Evolutionary conservation across 1,284 basidiomycete genomes (phyloP), one percentile per base, ranked within the genome.

Genomic region (Sporisorium iseilematis-ciliati): DNA sequence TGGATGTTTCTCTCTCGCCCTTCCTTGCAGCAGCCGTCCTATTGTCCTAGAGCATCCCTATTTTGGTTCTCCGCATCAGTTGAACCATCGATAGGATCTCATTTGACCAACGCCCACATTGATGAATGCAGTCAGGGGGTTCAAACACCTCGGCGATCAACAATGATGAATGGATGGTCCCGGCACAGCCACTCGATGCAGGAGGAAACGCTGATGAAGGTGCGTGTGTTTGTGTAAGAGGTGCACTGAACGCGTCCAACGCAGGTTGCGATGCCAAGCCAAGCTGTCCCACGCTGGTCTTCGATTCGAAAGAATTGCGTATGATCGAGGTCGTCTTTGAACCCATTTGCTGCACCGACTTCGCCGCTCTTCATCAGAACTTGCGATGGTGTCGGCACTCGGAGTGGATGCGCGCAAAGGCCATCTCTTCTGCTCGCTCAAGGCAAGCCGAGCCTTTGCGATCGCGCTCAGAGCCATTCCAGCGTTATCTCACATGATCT

Each of bases 401-500:
- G 42, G 21, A 12, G 10, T 23, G 11, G 21, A 23, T 4, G 23
- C 20, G 8, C 42, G 42, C 21, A 45, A 45, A 25, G 42, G 11
- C 21, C 14, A 11, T 21, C 42, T 12, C 25, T 12, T 23, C 25
- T 25, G 12, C 45, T 26, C 25, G 43, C 42, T 2, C 25, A 26
- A 14, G 25, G 21, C 42, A 8, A 8, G 20, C 42, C 20, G 21
- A 21, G 7, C 42, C 20, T 16, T 25, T 20, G 26, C n/a, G n/a
- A n/a, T 38, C 35, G 16, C n/a, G 31, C 18, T 5, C 18, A 29
- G 11, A 18, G 12, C 26, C 48, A 20, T 49, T 49, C 48, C 46
- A 29, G 18, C 46, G 26, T 29, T 48, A 48, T 48, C 46, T 29
- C 16, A 29, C 25, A n/a, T 29, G 46, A 29, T 48, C 46, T 25